These are phyloP conservation scores for Aspergillus panamensis DNA, from an alignment of 495 filamentous ascomycete species.

Conservation along the genomic window DNA sequence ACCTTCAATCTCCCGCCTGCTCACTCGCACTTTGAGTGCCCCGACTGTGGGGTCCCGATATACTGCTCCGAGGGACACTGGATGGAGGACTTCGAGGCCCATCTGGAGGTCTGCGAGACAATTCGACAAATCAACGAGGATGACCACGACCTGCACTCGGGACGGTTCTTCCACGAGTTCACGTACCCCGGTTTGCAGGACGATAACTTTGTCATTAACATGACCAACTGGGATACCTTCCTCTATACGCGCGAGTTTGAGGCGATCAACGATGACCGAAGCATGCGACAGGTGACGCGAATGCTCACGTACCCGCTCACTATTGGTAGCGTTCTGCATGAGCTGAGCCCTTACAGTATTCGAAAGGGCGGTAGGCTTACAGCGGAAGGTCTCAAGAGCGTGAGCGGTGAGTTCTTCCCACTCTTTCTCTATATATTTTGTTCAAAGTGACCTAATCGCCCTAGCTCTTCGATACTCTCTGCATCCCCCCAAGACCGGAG, in stretches of 20 bases:
- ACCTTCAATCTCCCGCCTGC: conserved; percentile 56
- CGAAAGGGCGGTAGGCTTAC: conserved; percentile 70
- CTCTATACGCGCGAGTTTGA: conserved; percentile 84
- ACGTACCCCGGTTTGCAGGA: conserved; percentile 83
- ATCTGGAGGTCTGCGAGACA: conserved; percentile 88
- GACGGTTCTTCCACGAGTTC: conserved; percentile 91
- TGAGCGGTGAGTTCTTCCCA: conserved; percentile 64
- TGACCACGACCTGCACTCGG: conserved; percentile 89
- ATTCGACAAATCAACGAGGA: conserved; percentile 94
- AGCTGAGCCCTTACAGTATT: conserved; percentile 86
- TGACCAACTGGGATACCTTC: conserved; percentile 98
- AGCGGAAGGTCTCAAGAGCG: conserved; percentile 82
- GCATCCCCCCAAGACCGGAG: conserved; percentile 79
- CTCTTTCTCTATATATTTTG: not conserved
- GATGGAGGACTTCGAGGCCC: conserved; percentile 88
- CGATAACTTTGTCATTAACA: conserved; percentile 88
- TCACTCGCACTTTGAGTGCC: conserved; percentile 89
- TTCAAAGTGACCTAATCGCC: conserved; percentile 15
- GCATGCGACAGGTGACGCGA: conserved; percentile 84
- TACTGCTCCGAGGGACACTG: conserved; percentile 93
- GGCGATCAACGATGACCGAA: conserved; percentile 82
- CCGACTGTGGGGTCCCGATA: conserved; percentile 91
- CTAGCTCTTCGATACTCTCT: conserved; percentile 87
- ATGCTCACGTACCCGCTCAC: conserved; percentile 92
- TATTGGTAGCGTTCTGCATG: conserved; percentile 85